phyloP scores from a whole-genome alignment of 2,329 filamentous ascomycete genomes.

The Cadophora malorum region DNA sequence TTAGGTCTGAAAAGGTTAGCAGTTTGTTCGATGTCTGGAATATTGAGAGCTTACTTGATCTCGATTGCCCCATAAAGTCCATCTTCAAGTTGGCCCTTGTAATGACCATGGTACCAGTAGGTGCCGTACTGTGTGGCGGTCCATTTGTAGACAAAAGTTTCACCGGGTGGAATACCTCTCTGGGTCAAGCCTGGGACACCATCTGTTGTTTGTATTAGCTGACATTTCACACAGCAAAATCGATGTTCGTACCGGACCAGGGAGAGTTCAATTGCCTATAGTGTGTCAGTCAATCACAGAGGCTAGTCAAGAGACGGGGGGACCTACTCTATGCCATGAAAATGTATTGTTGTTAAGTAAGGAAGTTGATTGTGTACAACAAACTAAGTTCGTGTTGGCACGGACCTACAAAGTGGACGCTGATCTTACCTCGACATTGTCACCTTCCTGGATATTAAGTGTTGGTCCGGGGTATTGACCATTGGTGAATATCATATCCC shows the following conservation, averaged over 20 bases:
- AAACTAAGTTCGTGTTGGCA: conserved; percentile 14
- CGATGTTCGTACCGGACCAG: conserved; percentile 35
- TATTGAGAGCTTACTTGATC: no score
- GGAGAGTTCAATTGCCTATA: conserved; percentile 41
- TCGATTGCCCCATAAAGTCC: conserved; percentile 43
- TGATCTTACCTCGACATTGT: conserved; percentile 41
- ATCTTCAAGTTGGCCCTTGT: conserved; percentile 40
- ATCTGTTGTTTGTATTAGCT: conserved; percentile 38
- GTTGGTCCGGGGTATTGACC: conserved; percentile 41
- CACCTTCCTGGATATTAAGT: conserved; percentile 46
- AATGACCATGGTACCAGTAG: conserved; percentile 50
- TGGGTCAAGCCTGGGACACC: conserved; percentile 50
- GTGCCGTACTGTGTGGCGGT: conserved; percentile 48
- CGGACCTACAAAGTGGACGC: neutral
- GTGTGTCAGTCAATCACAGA: conserved; percentile 30
- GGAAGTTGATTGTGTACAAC: conserved; percentile 44
- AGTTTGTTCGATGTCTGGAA: no score
- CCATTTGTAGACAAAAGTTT: conserved; percentile 49
- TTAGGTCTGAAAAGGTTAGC: no score
- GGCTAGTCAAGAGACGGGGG: no score
- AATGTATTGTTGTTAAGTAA: conserved; percentile 49
- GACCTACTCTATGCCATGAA: conserved; percentile 47
- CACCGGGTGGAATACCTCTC: conserved; percentile 50
- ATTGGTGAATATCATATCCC: conserved; percentile 38
- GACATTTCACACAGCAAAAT: neutral